phyloP scores from a whole-genome alignment of 2,329 filamentous ascomycete species.

The Nemania sp. region DNA sequence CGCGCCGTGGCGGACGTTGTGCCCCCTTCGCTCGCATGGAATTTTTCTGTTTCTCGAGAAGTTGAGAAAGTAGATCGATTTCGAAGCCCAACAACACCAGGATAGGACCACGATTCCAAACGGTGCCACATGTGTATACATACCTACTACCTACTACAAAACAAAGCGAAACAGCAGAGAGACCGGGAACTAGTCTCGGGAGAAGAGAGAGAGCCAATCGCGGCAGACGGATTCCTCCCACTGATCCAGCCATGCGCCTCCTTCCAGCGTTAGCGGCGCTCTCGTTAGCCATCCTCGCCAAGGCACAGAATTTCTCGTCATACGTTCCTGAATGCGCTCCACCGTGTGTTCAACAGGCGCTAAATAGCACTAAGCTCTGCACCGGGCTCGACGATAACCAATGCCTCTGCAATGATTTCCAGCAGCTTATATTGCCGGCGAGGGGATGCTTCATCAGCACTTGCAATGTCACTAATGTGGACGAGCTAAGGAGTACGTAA shows the following conservation, averaged over 20 bases:
- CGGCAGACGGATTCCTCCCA: not conserved
- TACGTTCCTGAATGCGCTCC: conserved; percentile 31
- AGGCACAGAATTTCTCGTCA: conserved; percentile 26
- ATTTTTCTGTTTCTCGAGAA: not conserved
- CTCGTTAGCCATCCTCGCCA: conserved; percentile 5
- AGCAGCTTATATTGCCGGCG: conserved; percentile 16
- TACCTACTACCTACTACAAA: not conserved
- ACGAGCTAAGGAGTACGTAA: conserved; percentile 15
- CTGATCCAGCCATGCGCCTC: conserved; percentile 7
- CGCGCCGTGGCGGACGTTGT: conserved; percentile 7
- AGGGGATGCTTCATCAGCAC: conserved; percentile 17
- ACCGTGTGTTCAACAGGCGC: conserved; percentile 24
- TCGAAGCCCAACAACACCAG: too few relatives aligned
- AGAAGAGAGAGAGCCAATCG: not conserved
- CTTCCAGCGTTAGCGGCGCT: not conserved
- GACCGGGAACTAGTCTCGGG: not conserved
- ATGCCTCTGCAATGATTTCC: conserved; percentile 30
- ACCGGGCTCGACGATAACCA: conserved; percentile 24
- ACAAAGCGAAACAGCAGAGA: not conserved
- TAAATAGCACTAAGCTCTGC: conserved; percentile 22
- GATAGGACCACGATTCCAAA: too few relatives aligned
- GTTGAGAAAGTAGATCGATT: not conserved
- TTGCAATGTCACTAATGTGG: conserved; percentile 3
- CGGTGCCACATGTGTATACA: not conserved
- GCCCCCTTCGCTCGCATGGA: not conserved